Percentiles rank a stretch among this genome's conserved stretches.
phyloP scores from a whole-genome alignment of 139 green algal genomes.

The Chlorella sp. region DNA sequence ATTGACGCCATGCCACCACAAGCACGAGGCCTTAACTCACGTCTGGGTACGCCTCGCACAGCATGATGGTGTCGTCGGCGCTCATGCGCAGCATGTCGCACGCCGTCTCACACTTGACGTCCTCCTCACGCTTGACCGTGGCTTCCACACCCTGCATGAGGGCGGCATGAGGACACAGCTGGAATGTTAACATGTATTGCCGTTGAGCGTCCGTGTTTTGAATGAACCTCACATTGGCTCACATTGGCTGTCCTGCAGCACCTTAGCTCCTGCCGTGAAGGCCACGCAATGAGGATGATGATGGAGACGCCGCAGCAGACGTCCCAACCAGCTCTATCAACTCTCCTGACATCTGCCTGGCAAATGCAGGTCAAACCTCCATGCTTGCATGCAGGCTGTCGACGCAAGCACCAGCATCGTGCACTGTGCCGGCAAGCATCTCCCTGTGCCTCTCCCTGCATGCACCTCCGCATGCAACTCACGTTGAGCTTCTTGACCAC shows the following conservation, averaged over 20 bases:
- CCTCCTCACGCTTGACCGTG: conserved; percentile 30
- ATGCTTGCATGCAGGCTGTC: no score
- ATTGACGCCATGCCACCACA: not conserved
- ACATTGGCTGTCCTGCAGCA: no score
- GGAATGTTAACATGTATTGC: no score
- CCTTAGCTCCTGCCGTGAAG: not conserved
- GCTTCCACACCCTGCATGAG: conserved; percentile 19
- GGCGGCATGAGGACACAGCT: no score
- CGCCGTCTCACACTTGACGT: conserved; percentile 37
- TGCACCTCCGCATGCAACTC: not conserved
- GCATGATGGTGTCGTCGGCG: conserved; percentile 29
- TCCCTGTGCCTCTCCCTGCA: not conserved
- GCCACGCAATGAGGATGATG: no score
- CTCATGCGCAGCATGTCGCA: conserved; percentile 34
- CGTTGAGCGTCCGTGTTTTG: no score
- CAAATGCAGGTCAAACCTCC: not conserved
- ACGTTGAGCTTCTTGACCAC: conserved; percentile 28
- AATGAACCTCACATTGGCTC: no score
- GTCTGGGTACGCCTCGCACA: conserved; percentile 36
- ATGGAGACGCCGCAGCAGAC: no score
- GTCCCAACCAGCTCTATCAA: no score
- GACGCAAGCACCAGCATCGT: no score
- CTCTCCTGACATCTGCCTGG: not conserved
- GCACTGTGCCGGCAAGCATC: no score
- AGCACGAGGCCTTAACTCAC: not conserved